Base-by-base conservation (phyloP, 2,329 filamentous ascomycete species). In the Pseudofabraea citricarpa region DNA sequence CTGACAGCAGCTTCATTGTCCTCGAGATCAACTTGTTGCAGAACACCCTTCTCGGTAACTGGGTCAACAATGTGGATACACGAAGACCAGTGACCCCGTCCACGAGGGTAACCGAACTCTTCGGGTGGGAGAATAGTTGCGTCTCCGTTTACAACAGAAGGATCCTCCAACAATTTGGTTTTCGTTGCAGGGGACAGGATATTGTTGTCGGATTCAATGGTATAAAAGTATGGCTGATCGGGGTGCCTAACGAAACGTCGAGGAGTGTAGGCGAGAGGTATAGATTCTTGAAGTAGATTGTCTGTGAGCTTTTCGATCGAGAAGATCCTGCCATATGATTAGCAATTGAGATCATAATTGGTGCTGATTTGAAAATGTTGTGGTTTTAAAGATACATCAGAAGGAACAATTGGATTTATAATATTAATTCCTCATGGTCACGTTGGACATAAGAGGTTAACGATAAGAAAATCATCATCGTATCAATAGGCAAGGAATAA, bases 21-120 rank as follows among this genome's bases (percentile, higher is more conserved):
- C 39, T 85, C 83, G 0, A 98, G 67, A 46, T 97, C 85, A 32
- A 97, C 72, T 1, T 81, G 90, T 51, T 87, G 83, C 4, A 93
- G 64, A 1, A 95, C 83, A 3, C 70, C 65, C 56, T 93, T 90
- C 38, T 85, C 78, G 13, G 72, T 77, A 3, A 91, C 62, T 0
- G 93, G 90, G 58, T 98, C 93, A 15, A 99, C 76, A 16, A 96
- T 79, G 57, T 88, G 90, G 53, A 99, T 90, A 64, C 90, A 97
- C 8, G 91, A 97, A 31, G 93, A 89, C 93, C 93, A 99, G 52
- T 91, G 86, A 16, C 87, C 85, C 47, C 79, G 81, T 19, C 82
- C 90, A 44, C 83, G 81, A 8, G 93, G 87, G 57, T 96, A 89
- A 2, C 93, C 93, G 61, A 98, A 96, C 5, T 95, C 87, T 52